Conservation (phyloP, 495 filamentous ascomycete genomes). For the Gamarada debralockiae region DNA sequence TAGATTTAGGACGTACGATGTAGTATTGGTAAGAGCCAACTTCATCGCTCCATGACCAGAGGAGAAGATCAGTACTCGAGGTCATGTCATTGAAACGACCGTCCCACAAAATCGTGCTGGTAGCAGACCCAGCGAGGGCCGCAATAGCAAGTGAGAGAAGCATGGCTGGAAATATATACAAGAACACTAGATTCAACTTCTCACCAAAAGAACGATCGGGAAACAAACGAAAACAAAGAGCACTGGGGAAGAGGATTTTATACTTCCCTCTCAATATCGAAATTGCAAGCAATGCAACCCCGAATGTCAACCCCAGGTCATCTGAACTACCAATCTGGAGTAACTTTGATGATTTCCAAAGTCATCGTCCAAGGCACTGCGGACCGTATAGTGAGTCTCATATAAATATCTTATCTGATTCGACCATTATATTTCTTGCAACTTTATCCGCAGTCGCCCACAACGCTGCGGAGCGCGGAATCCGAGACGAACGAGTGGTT, state of each 20-base stretch:
- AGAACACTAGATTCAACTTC: background rate
- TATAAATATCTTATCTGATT: background rate
- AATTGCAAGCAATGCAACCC: background rate
- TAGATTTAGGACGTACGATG: slow-evolving; percentile 34
- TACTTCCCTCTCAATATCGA: background rate
- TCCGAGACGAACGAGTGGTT: too few relatives aligned
- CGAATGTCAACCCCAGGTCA: background rate
- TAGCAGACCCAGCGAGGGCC: slow-evolving; percentile 12
- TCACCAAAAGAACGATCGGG: slow-evolving; percentile 3
- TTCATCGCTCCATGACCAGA: slow-evolving; percentile 63
- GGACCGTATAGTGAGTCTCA: slow-evolving; percentile 1
- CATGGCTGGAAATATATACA: slow-evolving; percentile 9
- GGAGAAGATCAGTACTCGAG: slow-evolving; percentile 44
- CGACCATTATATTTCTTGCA: background rate
- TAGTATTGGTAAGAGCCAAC: slow-evolving; percentile 71
- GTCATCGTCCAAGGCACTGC: background rate
- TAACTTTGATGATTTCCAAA: background rate
- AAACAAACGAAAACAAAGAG: slow-evolving; percentile 1
- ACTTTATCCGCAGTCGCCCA: background rate
- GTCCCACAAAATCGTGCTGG: slow-evolving; percentile 49
- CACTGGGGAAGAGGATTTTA: background rate
- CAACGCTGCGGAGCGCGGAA: too few relatives aligned
- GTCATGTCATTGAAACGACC: slow-evolving; percentile 56
- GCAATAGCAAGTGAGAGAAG: slow-evolving; percentile 9
- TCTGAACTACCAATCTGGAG: background rate